Percentiles rank a stretch among this genome's conserved stretches.
Conservation (phyloP, 257 asterid genomes). For the Penstemon newberryi region DNA sequence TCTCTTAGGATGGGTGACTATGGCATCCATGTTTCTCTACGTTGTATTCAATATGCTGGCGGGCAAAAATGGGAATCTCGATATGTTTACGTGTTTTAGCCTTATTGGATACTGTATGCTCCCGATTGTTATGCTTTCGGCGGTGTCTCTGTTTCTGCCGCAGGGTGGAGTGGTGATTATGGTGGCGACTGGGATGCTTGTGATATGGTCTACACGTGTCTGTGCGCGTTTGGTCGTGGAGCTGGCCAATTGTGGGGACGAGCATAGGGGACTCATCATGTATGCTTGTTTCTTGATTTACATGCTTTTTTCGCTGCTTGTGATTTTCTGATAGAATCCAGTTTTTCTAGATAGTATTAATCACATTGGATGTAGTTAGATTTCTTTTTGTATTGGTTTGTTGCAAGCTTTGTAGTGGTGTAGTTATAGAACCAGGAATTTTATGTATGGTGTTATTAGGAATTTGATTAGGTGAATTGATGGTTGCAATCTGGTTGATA, state of each 20-base stretch:
- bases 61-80: constrained; percentile 77
- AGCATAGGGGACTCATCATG: constrained; percentile 77
- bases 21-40: constrained; percentile 76
- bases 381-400: neutral
- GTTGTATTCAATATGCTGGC: constrained; percentile 87
- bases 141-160: constrained; percentile 74
- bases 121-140: constrained; percentile 82
- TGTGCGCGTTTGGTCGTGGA: constrained; percentile 87
- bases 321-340: constrained; percentile 51
- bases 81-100: constrained; percentile 82
- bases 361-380: neutral
- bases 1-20: constrained; percentile 79
- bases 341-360: neutral
- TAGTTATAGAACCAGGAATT: neutral
- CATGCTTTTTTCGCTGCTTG: constrained; percentile 76
- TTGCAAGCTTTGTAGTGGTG: constrained; percentile 4
- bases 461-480: neutral
- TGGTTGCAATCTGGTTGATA: neutral
- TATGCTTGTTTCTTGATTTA: constrained; percentile 90
- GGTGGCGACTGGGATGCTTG: constrained; percentile 64
- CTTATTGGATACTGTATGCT: constrained; percentile 87
- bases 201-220: constrained; percentile 87
- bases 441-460: neutral
- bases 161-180: constrained; percentile 75
- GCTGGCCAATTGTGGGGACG: constrained; percentile 85